Base-by-base conservation (phyloP, 176 grass and related monocot genomes). In the Ampelocalamus luodianensis region DNA sequence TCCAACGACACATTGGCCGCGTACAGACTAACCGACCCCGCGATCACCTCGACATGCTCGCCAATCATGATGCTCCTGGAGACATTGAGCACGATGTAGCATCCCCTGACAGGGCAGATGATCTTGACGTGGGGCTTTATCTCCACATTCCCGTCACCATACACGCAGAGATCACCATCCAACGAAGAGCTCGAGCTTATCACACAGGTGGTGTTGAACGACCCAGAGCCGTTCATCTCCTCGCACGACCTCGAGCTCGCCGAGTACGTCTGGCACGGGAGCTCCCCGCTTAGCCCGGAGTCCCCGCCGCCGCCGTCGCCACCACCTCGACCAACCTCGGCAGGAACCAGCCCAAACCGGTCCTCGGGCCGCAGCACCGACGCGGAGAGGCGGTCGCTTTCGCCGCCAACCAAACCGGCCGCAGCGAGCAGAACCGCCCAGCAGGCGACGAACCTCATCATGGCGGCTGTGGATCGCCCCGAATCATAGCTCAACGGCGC, bases 171-270 rank as follows among this genome's bases (percentile, higher is more conserved):
- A 65, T 92, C 65, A 13, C 79, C 80, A 0, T 84, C 61, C n/a
- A 96, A 67, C 10, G 83, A 38, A 50, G 90, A 62, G 85, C 82
- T 90, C 17, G 96, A 82, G 63, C 80, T 78, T 38, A 99, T 85
- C 53, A 92, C 76, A 70, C 96, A 99, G 62, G 88, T 80, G 3
- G 80, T 79, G 85, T 92, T 83, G 42, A 99, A 87, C 32, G 96
- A 92, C 6, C 96, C 96, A 23, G 91, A 64, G 5, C 96, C 96
- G 4, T 95, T 92, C 38, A 99, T n/a, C 51, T 92, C 90, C 48
- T 86, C 55, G 79, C 96, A 96, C 44, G 96, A 89, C 23, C 43
- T 85, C n/a, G 96, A 84, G 82, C 56, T 87, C 17, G 68, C 77
- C 8, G 89, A 45, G 55, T 87, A 58, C 10, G 8, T 24, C 61